phyloP scores from a whole-genome alignment of 768 basidiomycete genomes.

The Pisolithus orientalis region DNA sequence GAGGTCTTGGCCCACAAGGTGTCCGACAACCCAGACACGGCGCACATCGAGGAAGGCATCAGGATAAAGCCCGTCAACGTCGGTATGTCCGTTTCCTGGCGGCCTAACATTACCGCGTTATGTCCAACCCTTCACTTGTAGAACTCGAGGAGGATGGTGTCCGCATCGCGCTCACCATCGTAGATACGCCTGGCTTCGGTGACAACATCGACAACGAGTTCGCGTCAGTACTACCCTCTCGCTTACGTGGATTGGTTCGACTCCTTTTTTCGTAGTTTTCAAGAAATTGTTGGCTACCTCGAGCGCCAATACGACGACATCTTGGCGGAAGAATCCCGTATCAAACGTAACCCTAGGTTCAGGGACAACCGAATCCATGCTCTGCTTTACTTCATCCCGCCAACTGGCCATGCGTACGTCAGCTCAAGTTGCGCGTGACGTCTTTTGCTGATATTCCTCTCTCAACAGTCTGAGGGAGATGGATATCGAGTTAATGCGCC shows the following conservation, averaged over 20 bases:
- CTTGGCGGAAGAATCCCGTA: conserved; percentile 95
- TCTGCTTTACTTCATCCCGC: conserved; percentile 95
- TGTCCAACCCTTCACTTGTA: conserved; percentile 23
- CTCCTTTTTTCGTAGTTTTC: conserved; percentile 54
- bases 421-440: neutral
- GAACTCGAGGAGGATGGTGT: conserved; percentile 99
- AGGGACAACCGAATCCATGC: conserved; percentile 97
- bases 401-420: conserved; percentile 93
- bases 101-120: neutral
- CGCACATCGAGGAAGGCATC: conserved; percentile 91
- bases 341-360: conserved; percentile 99
- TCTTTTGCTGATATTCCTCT: neutral
- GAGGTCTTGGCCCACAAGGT: conserved; percentile 87
- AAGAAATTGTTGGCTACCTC: conserved; percentile 93
- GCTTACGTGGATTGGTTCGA: neutral
- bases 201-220: conserved; percentile 99
- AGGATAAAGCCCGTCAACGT: conserved; percentile 93
- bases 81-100: conserved; percentile 39
- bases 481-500: conserved; percentile 99
- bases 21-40: conserved; percentile 76
- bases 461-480: conserved; percentile 78
- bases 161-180: conserved; percentile 94
- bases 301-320: conserved; percentile 99
- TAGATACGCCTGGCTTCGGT: conserved; percentile 98
- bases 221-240: conserved; percentile 56